Evolutionary conservation across 768 basidiomycete species (phyloP).

Genomic region (Auricularia sp.): DNA sequence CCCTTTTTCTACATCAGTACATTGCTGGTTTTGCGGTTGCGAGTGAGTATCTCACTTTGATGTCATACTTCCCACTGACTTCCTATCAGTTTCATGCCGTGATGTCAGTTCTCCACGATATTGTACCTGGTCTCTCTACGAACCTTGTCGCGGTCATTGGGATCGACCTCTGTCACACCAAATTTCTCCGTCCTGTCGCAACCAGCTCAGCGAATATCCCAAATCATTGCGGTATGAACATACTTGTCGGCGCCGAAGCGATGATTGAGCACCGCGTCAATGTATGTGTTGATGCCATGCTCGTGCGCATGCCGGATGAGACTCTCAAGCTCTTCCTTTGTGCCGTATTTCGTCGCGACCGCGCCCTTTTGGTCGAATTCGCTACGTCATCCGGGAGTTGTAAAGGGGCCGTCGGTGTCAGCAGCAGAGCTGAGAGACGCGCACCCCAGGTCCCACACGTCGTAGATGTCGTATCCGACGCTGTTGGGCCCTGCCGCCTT

Average conservation of each 20-base stretch:
- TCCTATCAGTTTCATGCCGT: constrained; percentile 1
- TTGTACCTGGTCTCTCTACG: too few relatives aligned
- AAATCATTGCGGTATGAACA: neutral
- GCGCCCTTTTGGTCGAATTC: constrained; percentile 12
- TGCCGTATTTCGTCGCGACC: constrained; percentile 25
- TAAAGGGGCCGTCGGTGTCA: neutral
- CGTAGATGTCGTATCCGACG: constrained; percentile 17
- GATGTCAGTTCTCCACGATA: too few relatives aligned
- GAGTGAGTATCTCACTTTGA: constrained; percentile 15
- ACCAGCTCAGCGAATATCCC: neutral
- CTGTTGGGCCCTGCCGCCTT: constrained; percentile 17
- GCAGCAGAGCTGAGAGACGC: neutral
- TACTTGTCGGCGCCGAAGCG: constrained; percentile 25
- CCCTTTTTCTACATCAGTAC: constrained; percentile 4
- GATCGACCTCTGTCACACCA: constrained; percentile 23
- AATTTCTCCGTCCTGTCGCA: constrained; percentile 19
- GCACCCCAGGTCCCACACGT: constrained; percentile 11
- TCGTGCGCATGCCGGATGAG: constrained; percentile 24
- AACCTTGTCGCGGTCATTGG: constrained; percentile 21
- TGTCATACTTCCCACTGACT: constrained; percentile 24
- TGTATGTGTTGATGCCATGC: constrained; percentile 24
- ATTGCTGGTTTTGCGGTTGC: too few relatives aligned
- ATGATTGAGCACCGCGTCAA: constrained; percentile 28
- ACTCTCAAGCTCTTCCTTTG: constrained; percentile 26
- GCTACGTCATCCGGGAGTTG: neutral